Conservation (phyloP, 2,329 filamentous ascomycete species). For the Neonectria coccinea region DNA sequence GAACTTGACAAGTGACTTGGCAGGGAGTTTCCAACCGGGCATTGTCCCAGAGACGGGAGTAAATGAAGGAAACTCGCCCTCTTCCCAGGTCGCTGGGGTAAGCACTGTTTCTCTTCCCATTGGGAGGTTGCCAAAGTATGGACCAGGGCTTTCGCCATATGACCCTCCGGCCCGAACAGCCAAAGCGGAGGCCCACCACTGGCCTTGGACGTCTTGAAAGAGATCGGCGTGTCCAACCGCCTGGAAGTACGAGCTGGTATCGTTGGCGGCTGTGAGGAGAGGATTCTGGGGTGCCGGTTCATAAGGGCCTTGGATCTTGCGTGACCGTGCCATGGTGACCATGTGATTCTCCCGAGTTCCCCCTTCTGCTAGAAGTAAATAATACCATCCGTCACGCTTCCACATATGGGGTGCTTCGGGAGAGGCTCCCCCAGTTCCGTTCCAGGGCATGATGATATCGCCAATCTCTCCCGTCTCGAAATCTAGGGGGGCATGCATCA, state of each 20-base stretch:
- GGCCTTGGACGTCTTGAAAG: conserved; percentile 52
- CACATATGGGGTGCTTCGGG: conserved; percentile 61
- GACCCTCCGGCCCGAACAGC: conserved; percentile 37
- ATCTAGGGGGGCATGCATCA: conserved; percentile 47
- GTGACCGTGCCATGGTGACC: conserved; percentile 58
- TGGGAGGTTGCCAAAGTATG: conserved; percentile 53
- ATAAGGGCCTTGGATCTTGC: conserved; percentile 56
- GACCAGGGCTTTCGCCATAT: conserved; percentile 29
- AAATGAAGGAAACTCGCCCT: conserved; percentile 60
- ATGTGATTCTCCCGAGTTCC: conserved; percentile 58
- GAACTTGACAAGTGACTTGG: background rate
- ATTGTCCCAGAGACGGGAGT: conserved; percentile 38
- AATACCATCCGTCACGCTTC: conserved; percentile 59
- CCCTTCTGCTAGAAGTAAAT: conserved; percentile 61
- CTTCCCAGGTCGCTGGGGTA: conserved; percentile 60
- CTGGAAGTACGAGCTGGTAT: conserved; percentile 54
- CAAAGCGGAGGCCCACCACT: conserved; percentile 34
- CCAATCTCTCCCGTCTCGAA: conserved; percentile 51
- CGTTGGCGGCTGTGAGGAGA: conserved; percentile 56
- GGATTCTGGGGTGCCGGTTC: conserved; percentile 57
- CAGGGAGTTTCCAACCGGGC: conserved; percentile 47
- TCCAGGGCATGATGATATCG: conserved; percentile 53
- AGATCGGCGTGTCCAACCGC: conserved; percentile 59
- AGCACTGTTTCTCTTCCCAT: conserved; percentile 68
- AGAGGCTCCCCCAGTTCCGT: conserved; percentile 55